Evolutionary conservation across 208 protist species (phyloP).

Genomic region (Strigomonas galati): DNA sequence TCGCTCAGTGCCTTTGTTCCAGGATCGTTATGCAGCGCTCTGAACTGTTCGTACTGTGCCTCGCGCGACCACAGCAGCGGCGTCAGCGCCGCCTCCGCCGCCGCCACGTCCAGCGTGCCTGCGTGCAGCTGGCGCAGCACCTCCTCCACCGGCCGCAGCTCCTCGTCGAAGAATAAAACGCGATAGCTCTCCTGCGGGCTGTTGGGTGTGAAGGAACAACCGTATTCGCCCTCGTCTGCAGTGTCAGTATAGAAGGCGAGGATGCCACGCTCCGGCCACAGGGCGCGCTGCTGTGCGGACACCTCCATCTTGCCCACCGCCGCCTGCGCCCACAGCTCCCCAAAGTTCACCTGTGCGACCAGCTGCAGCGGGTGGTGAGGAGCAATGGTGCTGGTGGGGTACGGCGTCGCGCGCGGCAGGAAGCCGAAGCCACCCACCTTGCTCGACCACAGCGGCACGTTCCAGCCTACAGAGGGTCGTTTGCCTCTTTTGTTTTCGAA

Average conservation of each 20-base stretch:
- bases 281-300: no score
- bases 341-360: constrained; percentile 22
- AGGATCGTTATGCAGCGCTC: no score
- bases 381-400: constrained; percentile 15
- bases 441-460: constrained; percentile 22
- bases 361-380: constrained; percentile 17
- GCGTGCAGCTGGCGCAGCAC: constrained; percentile 3
- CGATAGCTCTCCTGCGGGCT: constrained; percentile 4
- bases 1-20: no score
- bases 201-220: background rate
- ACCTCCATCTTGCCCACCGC: background rate
- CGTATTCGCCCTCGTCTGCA: constrained; percentile 17
- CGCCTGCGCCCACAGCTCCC: constrained; percentile 14
- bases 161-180: constrained; percentile 25
- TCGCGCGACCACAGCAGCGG: constrained; percentile 19
- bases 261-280: constrained; percentile 14
- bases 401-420: constrained; percentile 13
- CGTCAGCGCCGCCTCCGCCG: constrained; percentile 4
- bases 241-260: constrained; percentile 23
- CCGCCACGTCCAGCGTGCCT: background rate
- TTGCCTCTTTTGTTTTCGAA: no score
- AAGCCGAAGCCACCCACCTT: constrained; percentile 26
- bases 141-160: constrained; percentile 10
- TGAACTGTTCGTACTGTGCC: constrained; percentile 20
- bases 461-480: constrained; percentile 12